phyloP scores from a whole-genome alignment of 305 asterid genomes.

The Fraxinus angustifolia region DNA sequence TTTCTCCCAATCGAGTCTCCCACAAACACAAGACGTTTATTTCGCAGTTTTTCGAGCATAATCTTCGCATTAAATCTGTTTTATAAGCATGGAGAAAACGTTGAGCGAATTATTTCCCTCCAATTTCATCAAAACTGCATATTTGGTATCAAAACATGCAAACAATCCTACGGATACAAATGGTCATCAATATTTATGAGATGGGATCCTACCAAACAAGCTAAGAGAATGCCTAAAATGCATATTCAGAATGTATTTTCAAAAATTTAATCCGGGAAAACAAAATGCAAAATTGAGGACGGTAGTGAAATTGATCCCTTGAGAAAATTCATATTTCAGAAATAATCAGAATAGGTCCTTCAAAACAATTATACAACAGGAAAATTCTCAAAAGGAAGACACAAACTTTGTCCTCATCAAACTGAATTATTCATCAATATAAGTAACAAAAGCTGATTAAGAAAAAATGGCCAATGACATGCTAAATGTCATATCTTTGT shows the following conservation, averaged over 20 bases:
- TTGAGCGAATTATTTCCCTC: not conserved
- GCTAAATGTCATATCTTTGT: too few species aligned
- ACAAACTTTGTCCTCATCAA: too few species aligned
- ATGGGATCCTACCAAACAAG: not conserved
- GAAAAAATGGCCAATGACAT: too few species aligned
- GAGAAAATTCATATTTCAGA: not conserved
- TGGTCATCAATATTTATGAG: not conserved
- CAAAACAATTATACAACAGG: not conserved
- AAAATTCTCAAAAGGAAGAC: too few species aligned
- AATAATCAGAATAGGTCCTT: not conserved
- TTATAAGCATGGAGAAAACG: not conserved
- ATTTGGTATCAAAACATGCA: not conserved
- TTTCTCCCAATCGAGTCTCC: slow-evolving; percentile 97
- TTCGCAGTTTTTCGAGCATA: slow-evolving; percentile 72
- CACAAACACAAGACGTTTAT: slow-evolving; percentile 77
- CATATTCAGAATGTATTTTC: not conserved
- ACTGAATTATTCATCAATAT: too few species aligned
- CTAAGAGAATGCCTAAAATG: not conserved
- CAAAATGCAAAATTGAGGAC: not conserved
- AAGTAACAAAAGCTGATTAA: too few species aligned
- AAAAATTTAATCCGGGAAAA: not conserved
- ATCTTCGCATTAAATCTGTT: slow-evolving; percentile 67
- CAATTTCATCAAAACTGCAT: not conserved
- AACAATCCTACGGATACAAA: too few species aligned
- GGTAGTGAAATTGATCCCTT: not conserved